Conservation (phyloP, 192 early-diverging fungal genomes). For the Coemansia umbellata region DNA sequence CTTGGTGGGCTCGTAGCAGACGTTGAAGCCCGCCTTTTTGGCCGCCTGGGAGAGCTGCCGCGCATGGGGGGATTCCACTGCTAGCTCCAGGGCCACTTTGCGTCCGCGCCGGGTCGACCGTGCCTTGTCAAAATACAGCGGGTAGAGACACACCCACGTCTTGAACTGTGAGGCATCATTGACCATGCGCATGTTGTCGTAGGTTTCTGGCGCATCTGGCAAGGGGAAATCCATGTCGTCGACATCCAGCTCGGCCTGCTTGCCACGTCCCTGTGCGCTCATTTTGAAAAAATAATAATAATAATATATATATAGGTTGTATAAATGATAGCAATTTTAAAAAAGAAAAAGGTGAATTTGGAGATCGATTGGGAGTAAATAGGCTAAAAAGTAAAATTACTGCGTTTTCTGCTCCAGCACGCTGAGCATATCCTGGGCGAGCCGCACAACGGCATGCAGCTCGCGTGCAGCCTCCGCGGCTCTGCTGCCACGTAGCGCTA, state of each 20-base stretch:
- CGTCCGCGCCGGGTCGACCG: conserved; percentile 61
- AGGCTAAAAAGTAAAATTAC: too few relatives aligned
- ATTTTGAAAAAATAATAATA: conserved; percentile 1
- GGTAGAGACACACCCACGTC: conserved; percentile 70
- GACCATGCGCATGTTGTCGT: conserved; percentile 16
- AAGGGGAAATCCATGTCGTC: conserved; percentile 55
- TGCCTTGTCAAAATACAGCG: conserved; percentile 63
- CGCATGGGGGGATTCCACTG: conserved; percentile 57
- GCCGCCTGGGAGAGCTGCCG: conserved; percentile 63
- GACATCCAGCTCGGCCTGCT: conserved; percentile 29
- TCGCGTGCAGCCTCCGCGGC: conserved; percentile 11
- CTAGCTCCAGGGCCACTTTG: conserved; percentile 51
- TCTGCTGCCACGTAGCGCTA: background rate
- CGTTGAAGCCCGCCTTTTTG: conserved; percentile 56
- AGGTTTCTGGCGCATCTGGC: conserved; percentile 16
- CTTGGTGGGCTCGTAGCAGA: conserved; percentile 64
- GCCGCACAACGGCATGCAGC: conserved; percentile 26
- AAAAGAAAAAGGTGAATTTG: too few relatives aligned
- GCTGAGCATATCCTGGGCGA: conserved; percentile 29
- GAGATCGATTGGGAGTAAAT: too few relatives aligned
- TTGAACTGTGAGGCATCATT: conserved; percentile 31
- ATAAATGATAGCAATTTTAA: too few relatives aligned
- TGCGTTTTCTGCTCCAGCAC: too few relatives aligned
- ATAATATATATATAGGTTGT: too few relatives aligned
- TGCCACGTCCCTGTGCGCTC: conserved; percentile 2